Evolutionary conservation across 2,329 filamentous ascomycete genomes (phyloP).

Genomic region (Beauveria brongniartii): DNA sequence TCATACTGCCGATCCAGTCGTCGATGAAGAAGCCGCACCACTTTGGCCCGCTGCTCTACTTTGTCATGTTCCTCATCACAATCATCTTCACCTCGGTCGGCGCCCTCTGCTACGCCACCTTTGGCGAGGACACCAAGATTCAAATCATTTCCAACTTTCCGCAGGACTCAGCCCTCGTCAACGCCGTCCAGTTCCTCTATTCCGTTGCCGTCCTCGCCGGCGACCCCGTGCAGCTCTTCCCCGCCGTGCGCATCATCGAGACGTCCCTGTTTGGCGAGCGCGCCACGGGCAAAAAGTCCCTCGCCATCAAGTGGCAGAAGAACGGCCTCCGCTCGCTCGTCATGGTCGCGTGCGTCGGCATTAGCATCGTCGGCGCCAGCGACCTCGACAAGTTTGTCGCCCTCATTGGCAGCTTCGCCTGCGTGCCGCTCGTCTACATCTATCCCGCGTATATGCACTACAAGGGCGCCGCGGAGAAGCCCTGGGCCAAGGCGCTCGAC

Average conservation of each 20-base stretch:
- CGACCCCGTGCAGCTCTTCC: slow-evolving; percentile 68
- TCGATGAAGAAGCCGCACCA: slow-evolving; percentile 64
- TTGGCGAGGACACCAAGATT: slow-evolving; percentile 59
- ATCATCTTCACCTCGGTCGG: slow-evolving; percentile 65
- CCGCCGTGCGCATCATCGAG: slow-evolving; percentile 64
- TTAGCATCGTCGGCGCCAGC: slow-evolving; percentile 56
- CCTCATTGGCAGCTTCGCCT: slow-evolving; percentile 65
- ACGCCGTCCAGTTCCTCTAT: slow-evolving; percentile 68
- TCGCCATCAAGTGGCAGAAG: slow-evolving; percentile 67
- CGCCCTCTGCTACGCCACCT: slow-evolving; percentile 65
- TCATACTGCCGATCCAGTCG: slow-evolving; percentile 69
- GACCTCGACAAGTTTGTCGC: slow-evolving; percentile 70
- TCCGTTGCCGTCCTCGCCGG: slow-evolving; percentile 65
- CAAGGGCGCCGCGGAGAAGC: slow-evolving; percentile 53
- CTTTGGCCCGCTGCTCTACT: slow-evolving; percentile 56
- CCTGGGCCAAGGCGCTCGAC: slow-evolving; percentile 49
- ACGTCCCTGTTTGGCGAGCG: slow-evolving; percentile 57
- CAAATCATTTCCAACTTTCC: slow-evolving; percentile 73
- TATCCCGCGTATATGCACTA: slow-evolving; percentile 67
- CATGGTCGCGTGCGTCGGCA: slow-evolving; percentile 49
- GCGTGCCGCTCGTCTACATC: slow-evolving; percentile 69
- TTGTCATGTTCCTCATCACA: slow-evolving; percentile 68
- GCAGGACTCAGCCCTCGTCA: slow-evolving; percentile 62
- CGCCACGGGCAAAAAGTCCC: slow-evolving; percentile 56
- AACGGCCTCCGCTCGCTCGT: slow-evolving; percentile 54